Conservation (phyloP, 192 early-diverging fungal genomes). For the Coemansia sp. region DNA sequence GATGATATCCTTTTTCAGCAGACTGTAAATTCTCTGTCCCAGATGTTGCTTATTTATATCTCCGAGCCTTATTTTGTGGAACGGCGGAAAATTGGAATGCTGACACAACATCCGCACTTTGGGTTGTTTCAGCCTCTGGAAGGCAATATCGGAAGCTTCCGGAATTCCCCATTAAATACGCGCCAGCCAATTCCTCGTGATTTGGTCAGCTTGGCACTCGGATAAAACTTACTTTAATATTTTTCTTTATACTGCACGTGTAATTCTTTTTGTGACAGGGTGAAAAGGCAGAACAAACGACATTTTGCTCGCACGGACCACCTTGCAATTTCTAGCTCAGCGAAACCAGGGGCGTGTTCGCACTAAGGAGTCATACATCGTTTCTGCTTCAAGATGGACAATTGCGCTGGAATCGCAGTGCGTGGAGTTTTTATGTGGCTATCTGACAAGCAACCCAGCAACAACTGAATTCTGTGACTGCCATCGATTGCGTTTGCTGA, state of each 20-base stretch:
- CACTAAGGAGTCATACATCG: slow-evolving; percentile 11
- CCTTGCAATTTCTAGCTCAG: slow-evolving; percentile 7
- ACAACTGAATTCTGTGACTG: not conserved
- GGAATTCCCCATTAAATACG: slow-evolving; percentile 5
- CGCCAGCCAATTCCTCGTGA: not conserved
- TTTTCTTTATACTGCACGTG: not conserved
- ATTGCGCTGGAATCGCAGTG: not conserved
- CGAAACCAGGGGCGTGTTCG: slow-evolving; percentile 1
- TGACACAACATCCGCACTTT: not conserved
- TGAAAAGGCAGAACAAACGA: not conserved
- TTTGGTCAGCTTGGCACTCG: not conserved
- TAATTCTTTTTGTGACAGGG: slow-evolving; percentile 9
- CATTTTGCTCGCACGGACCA: slow-evolving; percentile 4
- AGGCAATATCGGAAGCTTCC: slow-evolving; percentile 1
- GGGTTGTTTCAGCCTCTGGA: not conserved
- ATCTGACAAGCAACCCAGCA: not conserved
- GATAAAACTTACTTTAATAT: not conserved
- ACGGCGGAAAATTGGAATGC: not conserved
- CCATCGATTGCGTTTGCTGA: not conserved
- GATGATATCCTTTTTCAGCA: not conserved
- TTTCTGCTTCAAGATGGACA: not conserved
- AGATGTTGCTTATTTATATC: not conserved
- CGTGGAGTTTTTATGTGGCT: slow-evolving; percentile 12
- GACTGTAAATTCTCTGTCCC: not conserved
- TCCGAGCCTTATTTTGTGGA: not conserved